Conservation (phyloP, 164 flowering plant genomes). For the Protea cynaroides region DNA sequence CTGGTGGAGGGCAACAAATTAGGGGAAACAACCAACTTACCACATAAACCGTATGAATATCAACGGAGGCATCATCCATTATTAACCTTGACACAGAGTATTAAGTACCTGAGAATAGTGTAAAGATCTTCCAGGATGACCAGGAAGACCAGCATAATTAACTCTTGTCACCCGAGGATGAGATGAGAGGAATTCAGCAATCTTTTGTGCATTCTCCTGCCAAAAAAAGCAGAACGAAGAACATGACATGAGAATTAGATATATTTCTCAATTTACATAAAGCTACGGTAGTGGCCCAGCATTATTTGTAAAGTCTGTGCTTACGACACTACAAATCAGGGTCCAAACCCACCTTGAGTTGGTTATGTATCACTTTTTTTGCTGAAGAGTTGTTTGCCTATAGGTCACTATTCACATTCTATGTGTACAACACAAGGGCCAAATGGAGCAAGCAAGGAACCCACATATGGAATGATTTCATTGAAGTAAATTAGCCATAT, state of each 20-base stretch:
- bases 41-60: background rate
- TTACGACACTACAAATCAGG: too few relatives aligned
- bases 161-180: conserved; percentile 85
- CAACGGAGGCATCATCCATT: background rate
- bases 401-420: too few relatives aligned
- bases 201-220: conserved; percentile 91
- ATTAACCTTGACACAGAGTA: background rate
- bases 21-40: background rate
- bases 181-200: conserved; percentile 81
- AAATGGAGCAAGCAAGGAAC: too few relatives aligned
- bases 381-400: too few relatives aligned
- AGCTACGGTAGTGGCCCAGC: too few relatives aligned
- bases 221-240: conserved; percentile 1
- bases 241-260: background rate
- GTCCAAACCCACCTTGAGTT: too few relatives aligned
- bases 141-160: conserved; percentile 88
- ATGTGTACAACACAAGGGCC: too few relatives aligned
- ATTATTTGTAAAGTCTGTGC: too few relatives aligned
- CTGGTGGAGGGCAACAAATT: conserved; percentile 30
- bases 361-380: too few relatives aligned
- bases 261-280: too few relatives aligned
- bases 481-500: too few relatives aligned
- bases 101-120: conserved; percentile 79
- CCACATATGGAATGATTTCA: too few relatives aligned
- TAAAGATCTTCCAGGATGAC: conserved; percentile 79